These are phyloP conservation scores for Mycosphaerella sp. DNA, from an alignment of 2,329 filamentous ascomycete species.

Conservation along the genomic window DNA sequence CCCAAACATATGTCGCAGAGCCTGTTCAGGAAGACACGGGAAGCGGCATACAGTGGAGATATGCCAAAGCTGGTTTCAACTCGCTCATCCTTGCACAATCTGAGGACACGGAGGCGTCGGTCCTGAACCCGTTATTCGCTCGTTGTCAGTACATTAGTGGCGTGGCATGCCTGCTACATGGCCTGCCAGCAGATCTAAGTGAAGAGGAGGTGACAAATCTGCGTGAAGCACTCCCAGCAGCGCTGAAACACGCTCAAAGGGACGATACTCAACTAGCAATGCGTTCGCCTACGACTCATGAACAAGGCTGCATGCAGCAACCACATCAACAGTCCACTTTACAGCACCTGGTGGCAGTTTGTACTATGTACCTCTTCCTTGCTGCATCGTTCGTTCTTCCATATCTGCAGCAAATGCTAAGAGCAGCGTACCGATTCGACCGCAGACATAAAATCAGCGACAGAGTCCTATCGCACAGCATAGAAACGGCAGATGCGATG, in stretches of 20 bases:
- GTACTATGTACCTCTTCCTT: slow-evolving; percentile 43
- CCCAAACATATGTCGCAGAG: slow-evolving; percentile 10
- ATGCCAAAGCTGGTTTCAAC: slow-evolving; percentile 46
- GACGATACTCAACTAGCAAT: slow-evolving; percentile 19
- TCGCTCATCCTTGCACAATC: slow-evolving; percentile 44
- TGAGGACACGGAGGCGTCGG: slow-evolving; percentile 37
- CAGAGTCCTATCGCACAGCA: slow-evolving; percentile 48
- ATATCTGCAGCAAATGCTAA: slow-evolving; percentile 52
- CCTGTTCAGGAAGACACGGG: slow-evolving; percentile 4
- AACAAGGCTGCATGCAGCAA: background rate
- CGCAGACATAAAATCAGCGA: slow-evolving; percentile 60
- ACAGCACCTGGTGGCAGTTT: slow-evolving; percentile 20
- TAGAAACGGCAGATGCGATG: slow-evolving; percentile 50
- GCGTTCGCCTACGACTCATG: background rate
- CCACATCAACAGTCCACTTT: slow-evolving; percentile 18
- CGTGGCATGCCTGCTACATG: slow-evolving; percentile 58
- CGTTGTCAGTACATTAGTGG: slow-evolving; percentile 60
- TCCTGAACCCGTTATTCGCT: slow-evolving; percentile 46
- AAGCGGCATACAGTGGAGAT: slow-evolving; percentile 47
- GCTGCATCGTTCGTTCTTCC: slow-evolving; percentile 56
- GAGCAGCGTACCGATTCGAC: slow-evolving; percentile 56
- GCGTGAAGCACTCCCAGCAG: slow-evolving; percentile 45
- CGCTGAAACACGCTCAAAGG: background rate
- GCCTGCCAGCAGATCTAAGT: slow-evolving; percentile 54
- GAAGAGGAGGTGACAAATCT: slow-evolving; percentile 50